These are phyloP conservation scores for Talaromyces funiculosus DNA, from an alignment of 2,329 filamentous ascomycete genomes.

Conservation along the genomic window DNA sequence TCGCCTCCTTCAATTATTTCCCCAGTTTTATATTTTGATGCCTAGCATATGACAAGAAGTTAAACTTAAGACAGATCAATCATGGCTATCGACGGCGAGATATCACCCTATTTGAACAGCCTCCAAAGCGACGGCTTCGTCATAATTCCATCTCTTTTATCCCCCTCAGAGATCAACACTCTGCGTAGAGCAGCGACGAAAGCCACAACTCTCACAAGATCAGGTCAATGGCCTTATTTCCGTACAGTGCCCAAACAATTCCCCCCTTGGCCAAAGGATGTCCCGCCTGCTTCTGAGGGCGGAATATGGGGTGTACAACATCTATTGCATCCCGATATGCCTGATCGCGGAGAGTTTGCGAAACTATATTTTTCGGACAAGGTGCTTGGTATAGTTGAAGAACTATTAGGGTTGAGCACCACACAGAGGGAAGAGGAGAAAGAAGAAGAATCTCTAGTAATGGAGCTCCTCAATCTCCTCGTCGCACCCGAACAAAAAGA, in stretches of 20 bases:
- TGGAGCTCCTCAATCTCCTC: constrained; percentile 85
- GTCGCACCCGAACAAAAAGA: constrained; percentile 61
- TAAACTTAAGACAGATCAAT: neutral
- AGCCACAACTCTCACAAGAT: constrained; percentile 57
- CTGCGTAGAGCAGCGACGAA: constrained; percentile 57
- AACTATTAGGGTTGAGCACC: constrained; percentile 50
- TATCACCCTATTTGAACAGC: constrained; percentile 40
- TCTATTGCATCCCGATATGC: constrained; percentile 68
- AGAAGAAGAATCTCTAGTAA: constrained; percentile 61
- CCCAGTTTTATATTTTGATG: neutral
- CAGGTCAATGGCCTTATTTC: constrained; percentile 73
- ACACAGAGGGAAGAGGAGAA: constrained; percentile 22
- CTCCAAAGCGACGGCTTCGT: constrained; percentile 73
- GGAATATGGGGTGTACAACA: constrained; percentile 91
- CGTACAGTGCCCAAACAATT: constrained; percentile 86
- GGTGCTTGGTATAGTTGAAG: constrained; percentile 58
- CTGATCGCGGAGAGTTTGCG: constrained; percentile 57
- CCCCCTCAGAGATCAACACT: constrained; percentile 47
- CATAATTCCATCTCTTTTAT: constrained; percentile 60
- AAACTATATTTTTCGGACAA: constrained; percentile 65
- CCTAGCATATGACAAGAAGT: neutral
- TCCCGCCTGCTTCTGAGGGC: constrained; percentile 41
- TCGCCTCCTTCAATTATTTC: too few relatives aligned
- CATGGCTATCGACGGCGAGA: neutral
- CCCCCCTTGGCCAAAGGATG: constrained; percentile 68